These are phyloP conservation scores for Saitozyma podzolica DNA, from an alignment of 768 basidiomycete genomes.

Conservation along the genomic window DNA sequence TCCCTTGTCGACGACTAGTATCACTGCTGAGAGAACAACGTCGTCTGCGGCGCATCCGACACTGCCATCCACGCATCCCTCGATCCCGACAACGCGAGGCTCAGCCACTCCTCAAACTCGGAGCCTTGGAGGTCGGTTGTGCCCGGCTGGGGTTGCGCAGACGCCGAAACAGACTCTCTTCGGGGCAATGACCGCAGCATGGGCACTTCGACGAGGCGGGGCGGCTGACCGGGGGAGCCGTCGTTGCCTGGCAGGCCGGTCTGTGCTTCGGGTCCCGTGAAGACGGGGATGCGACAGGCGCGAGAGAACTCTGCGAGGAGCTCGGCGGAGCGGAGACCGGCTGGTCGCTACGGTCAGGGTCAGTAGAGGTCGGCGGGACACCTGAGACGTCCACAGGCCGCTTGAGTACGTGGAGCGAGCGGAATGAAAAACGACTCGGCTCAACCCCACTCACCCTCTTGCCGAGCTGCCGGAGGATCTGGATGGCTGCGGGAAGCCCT, in stretches of 20 bases:
- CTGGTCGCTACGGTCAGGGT: constrained; percentile 12
- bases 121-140: not conserved
- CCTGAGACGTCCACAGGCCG: not conserved
- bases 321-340: constrained; percentile 20
- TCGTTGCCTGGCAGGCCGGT: not conserved
- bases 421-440: not conserved
- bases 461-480: constrained; percentile 21
- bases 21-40: no score
- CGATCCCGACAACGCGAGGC: constrained; percentile 4
- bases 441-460: constrained; percentile 14
- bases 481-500: constrained; percentile 20
- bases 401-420: not conserved
- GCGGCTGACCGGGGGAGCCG: not conserved
- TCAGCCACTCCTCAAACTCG: constrained; percentile 16
- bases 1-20: no score
- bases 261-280: constrained; percentile 7
- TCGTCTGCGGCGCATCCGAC: not conserved
- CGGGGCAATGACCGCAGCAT: constrained; percentile 15
- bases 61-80: constrained; percentile 7
- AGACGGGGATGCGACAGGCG: constrained; percentile 23
- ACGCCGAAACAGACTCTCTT: not conserved
- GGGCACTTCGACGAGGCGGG: constrained; percentile 17
- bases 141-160: not conserved
- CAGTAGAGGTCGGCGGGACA: not conserved
- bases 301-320: constrained; percentile 25